These are phyloP conservation scores for Exsudoporus frostii DNA, from an alignment of 768 basidiomycete species.

Conservation along the genomic window DNA sequence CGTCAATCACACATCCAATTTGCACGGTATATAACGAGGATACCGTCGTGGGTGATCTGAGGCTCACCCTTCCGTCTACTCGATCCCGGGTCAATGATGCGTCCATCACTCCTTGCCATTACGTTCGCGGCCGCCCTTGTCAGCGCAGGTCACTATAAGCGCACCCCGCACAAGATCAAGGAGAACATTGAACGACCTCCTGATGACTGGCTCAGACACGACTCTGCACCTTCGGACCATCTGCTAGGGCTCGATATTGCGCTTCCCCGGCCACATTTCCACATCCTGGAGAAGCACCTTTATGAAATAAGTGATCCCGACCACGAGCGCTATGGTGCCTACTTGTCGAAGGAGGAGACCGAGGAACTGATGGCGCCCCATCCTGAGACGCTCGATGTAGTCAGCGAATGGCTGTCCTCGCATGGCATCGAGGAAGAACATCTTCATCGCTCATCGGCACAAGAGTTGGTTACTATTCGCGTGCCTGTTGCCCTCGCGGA, in stretches of 20 bases:
- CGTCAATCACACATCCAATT: not conserved
- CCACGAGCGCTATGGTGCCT: conserved; percentile 51
- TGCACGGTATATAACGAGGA: conserved; percentile 10
- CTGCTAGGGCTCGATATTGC: conserved; percentile 56
- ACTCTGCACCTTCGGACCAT: conserved; percentile 43
- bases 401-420: conserved; percentile 59
- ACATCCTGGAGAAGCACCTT: conserved; percentile 47
- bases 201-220: conserved; percentile 45
- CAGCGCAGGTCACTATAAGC: conserved; percentile 5
- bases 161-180: conserved; percentile 39
- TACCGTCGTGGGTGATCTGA: not conserved
- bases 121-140: conserved; percentile 13
- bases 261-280: conserved; percentile 52
- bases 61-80: not conserved
- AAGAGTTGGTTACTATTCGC: conserved; percentile 65
- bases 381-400: conserved; percentile 46
- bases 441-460: conserved; percentile 55
- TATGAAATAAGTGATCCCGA: conserved; percentile 57
- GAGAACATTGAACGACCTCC: conserved; percentile 45
- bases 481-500: conserved; percentile 61
- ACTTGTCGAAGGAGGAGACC: conserved; percentile 64
- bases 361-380: conserved; percentile 60
- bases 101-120: conserved; percentile 9
- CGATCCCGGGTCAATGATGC: conserved; percentile 6
- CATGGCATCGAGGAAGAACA: conserved; percentile 51